Percentiles rank a stretch among this genome's conserved stretches.
phyloP scores from a whole-genome alignment of 495 filamentous ascomycete species.

The Achaetomiella virescens region DNA sequence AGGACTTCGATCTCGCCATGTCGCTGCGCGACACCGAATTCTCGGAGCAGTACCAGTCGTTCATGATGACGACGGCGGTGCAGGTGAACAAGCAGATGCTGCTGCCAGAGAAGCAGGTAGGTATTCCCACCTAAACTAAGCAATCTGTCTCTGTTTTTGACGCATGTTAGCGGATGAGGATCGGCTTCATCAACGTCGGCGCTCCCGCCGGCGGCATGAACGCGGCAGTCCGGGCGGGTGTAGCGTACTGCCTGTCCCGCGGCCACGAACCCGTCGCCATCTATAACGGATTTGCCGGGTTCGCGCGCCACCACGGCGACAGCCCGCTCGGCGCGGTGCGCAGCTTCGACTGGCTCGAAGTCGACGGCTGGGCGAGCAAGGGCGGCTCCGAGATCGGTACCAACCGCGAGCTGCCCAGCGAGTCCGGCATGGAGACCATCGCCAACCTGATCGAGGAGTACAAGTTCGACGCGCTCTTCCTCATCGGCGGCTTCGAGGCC shows the following conservation, averaged over 20 bases:
- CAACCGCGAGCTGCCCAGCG: slow-evolving; percentile 82
- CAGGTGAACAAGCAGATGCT: slow-evolving; percentile 37
- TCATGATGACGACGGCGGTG: slow-evolving; percentile 75
- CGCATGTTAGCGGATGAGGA: slow-evolving; percentile 65
- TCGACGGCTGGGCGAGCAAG: slow-evolving; percentile 90
- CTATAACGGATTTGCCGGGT: slow-evolving; percentile 95
- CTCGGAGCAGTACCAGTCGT: slow-evolving; percentile 82
- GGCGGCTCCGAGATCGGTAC: slow-evolving; percentile 98
- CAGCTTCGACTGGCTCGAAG: slow-evolving; percentile 83
- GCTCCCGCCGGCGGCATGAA: slow-evolving; percentile 99
- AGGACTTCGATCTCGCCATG: slow-evolving; percentile 84
- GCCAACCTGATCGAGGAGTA: slow-evolving; percentile 80
- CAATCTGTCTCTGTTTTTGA: slow-evolving; percentile 14
- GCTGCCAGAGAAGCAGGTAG: slow-evolving; percentile 68
- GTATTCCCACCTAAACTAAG: slow-evolving; percentile 11
- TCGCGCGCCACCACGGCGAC: slow-evolving; percentile 84
- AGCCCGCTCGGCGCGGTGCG: slow-evolving; percentile 75
- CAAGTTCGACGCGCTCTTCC: slow-evolving; percentile 83
- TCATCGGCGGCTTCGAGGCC: slow-evolving; percentile 95
- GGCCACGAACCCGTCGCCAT: slow-evolving; percentile 89
- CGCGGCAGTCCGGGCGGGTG: slow-evolving; percentile 87
- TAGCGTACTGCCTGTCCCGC: slow-evolving; percentile 91
- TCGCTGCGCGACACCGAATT: slow-evolving; percentile 85
- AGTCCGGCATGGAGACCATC: slow-evolving; percentile 76
- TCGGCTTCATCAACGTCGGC: slow-evolving; percentile 94